A percentile compares a stretch with the other conserved stretches of the same genome.
Evolutionary conservation across 441 rosid genomes (phyloP).

Genomic region (Biscutella laevigata): DNA sequence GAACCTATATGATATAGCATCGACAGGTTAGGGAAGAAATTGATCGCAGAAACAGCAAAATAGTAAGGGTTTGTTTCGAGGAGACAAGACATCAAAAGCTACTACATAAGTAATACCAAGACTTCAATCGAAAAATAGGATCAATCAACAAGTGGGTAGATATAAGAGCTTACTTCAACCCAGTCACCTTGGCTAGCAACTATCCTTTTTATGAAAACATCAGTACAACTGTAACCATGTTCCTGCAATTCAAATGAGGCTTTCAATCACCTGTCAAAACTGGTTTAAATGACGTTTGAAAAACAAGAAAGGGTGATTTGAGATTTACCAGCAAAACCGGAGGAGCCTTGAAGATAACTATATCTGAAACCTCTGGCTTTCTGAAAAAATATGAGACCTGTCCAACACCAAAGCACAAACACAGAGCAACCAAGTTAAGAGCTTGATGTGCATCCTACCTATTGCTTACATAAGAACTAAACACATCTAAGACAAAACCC

Average conservation of each 20-base stretch:
- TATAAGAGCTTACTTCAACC: conserved; percentile 46
- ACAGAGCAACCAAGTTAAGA: background rate
- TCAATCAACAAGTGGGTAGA: conserved; percentile 15
- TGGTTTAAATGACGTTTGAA: background rate
- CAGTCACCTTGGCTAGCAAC: conserved; percentile 63
- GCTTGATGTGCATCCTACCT: background rate
- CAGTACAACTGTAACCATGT: conserved; percentile 39
- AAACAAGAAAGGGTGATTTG: background rate
- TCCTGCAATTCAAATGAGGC: conserved; percentile 32
- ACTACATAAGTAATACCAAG: conserved; percentile 4
- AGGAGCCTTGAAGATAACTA: conserved; percentile 65
- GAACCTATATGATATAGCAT: conserved; percentile 32
- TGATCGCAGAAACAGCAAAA: background rate
- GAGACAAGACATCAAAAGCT: background rate
- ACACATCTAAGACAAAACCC: background rate
- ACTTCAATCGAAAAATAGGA: conserved; percentile 8
- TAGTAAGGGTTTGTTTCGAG: background rate
- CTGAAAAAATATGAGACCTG: conserved; percentile 65
- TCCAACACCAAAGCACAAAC: conserved; percentile 8
- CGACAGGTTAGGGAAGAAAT: background rate
- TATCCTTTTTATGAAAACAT: conserved; percentile 58
- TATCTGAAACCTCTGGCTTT: conserved; percentile 60
- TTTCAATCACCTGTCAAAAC: conserved; percentile 10
- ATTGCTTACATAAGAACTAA: background rate
- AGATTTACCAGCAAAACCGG: conserved; percentile 43